These are phyloP conservation scores for Porcisia deanei DNA, from an alignment of 208 protist species.

Conservation along the genomic window DNA sequence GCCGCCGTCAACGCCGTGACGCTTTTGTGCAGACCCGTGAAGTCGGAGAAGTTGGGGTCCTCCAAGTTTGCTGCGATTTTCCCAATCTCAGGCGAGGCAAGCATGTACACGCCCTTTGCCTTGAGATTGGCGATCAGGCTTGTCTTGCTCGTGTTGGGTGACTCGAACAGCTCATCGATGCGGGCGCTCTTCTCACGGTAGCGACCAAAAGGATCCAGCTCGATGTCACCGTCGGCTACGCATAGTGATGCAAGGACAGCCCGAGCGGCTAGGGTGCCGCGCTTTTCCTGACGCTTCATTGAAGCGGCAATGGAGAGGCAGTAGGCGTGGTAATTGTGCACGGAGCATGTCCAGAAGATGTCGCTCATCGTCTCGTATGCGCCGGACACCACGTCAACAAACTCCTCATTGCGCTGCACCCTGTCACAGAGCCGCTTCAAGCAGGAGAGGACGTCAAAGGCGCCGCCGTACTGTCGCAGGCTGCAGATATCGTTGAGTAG, in stretches of 20 bases:
- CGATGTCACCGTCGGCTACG: conserved; percentile 41
- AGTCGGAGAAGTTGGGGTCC: conserved; percentile 29
- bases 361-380: conserved; percentile 68
- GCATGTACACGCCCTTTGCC: conserved; percentile 22
- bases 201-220: conserved; percentile 55
- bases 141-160: conserved; percentile 36
- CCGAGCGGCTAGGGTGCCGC: conserved; percentile 39
- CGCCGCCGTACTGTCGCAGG: conserved; percentile 46
- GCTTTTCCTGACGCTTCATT: conserved; percentile 34
- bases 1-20: conserved; percentile 24
- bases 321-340: conserved; percentile 73
- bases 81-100: conserved; percentile 14
- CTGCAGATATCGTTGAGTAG: conserved; percentile 47
- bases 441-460: conserved; percentile 56
- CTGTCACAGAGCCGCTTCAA: conserved; percentile 68
- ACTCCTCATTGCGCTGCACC: conserved; percentile 30
- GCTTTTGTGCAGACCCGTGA: conserved; percentile 30
- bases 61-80: conserved; percentile 27
- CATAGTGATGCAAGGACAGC: conserved; percentile 76
- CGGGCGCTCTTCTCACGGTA: conserved; percentile 41
- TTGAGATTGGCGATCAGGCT: conserved; percentile 39
- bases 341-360: conserved; percentile 68
- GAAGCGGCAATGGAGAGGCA: conserved; percentile 57
- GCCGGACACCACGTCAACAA: conserved; percentile 27
- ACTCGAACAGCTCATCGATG: conserved; percentile 65